Base-by-base conservation (phyloP, 805 yeast genomes). In the Saccharomycopsis javanensis region DNA sequence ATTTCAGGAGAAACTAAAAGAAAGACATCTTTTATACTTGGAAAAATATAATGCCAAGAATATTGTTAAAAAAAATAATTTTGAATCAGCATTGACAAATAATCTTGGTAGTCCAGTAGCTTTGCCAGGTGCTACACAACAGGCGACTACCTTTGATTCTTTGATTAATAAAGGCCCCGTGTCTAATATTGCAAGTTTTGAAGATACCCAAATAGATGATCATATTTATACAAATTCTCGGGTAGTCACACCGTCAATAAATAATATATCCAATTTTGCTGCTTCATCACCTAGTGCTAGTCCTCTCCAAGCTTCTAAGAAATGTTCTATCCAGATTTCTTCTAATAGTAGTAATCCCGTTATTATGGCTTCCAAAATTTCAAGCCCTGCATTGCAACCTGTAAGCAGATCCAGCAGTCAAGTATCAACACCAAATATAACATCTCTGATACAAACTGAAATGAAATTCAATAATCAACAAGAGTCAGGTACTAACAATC, bases 1-100 rank as follows among this genome's bases (percentile, higher is more conserved):
- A 16, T 71, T 79, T 16, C 67, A 80, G 0, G 68, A 63, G 23
- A 67, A 67, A 11, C 71, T 82, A n/a, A 83, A 80, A 64, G 62
- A 62, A 13, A 68, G 68, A 45, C 82, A 78, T 48, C 55, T 69
- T 35, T 65, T 67, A 34, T 72, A 68, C 55, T 64, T 77, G 35
- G 61, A 61, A 13, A 64, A 67, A 51, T 64, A 67, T 35, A 63
- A 63, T 38, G 66, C 63, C 11, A 63, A 64, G 4, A 64, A 56
- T 23, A 66, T 64, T 16, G 63, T 61, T 45, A 57, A 57, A 20
- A 64, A 62, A 4, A 50, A 54, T 23, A 28, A 51, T 13, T 15
- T 55, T 5, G 35, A 34, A 31, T 35, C 33, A 30, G 13, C 28
- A 8, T 42, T 42, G n/a, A n/a, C 48, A 20, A n/a, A 23, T 37